Percentiles rank a stretch among this genome's conserved stretches.
Evolutionary conservation across 140 eudicot species (phyloP).

Genomic region (Eryngium alpinum): DNA sequence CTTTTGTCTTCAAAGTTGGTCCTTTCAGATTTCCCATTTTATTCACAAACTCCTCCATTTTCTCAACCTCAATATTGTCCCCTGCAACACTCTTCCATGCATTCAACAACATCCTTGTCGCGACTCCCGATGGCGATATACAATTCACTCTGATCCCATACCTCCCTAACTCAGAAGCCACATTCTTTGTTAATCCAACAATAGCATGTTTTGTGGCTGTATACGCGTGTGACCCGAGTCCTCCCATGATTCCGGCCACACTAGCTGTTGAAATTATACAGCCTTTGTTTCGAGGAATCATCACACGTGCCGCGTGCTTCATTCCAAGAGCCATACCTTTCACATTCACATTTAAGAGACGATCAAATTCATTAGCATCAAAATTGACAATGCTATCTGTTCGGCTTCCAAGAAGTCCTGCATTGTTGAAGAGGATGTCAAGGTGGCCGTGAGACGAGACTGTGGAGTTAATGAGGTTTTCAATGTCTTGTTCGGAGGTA

Average conservation of each 20-base stretch:
- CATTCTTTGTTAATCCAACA: slow-evolving; percentile 74
- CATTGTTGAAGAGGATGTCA: slow-evolving; percentile 75
- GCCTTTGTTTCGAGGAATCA: slow-evolving; percentile 54
- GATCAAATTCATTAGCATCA: slow-evolving; percentile 61
- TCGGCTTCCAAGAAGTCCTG: slow-evolving; percentile 74
- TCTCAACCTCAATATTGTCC: slow-evolving; percentile 33
- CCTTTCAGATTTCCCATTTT: slow-evolving; percentile 60
- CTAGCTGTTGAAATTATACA: slow-evolving; percentile 79
- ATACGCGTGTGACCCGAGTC: slow-evolving; percentile 80
- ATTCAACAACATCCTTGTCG: slow-evolving; percentile 66
- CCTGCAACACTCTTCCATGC: slow-evolving; percentile 45
- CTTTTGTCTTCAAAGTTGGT: slow-evolving; percentile 44
- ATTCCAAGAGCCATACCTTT: slow-evolving; percentile 67
- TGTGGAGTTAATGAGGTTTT: slow-evolving; percentile 36
- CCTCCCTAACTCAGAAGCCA: slow-evolving; percentile 73
- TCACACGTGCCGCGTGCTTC: slow-evolving; percentile 78
- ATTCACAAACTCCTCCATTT: slow-evolving; percentile 56
- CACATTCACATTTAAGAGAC: slow-evolving; percentile 55
- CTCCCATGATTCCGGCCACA: slow-evolving; percentile 76
- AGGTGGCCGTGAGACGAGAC: slow-evolving; percentile 44
- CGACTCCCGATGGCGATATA: slow-evolving; percentile 86
- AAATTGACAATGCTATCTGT: slow-evolving; percentile 63
- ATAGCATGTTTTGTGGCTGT: slow-evolving; percentile 88
- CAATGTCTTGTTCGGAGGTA: slow-evolving; percentile 53
- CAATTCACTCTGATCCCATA: slow-evolving; percentile 80